Evolutionary conservation across 1,284 basidiomycete genomes (phyloP).

Genomic region (Naganishia sp.): DNA sequence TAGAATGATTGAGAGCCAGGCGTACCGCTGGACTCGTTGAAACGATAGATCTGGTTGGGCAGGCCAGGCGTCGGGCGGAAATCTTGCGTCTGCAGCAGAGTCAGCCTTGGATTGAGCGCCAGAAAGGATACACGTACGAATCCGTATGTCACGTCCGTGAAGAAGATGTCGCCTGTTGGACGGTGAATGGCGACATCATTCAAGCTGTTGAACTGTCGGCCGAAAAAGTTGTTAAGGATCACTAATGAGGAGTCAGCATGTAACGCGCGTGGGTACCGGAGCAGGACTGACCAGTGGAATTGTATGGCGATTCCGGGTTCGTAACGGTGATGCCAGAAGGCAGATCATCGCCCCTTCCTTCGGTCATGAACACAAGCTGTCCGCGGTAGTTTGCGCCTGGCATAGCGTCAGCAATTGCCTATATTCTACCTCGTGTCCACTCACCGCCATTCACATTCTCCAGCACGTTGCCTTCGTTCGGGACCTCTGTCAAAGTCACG

Average conservation of each 20-base stretch:
- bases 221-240: conserved; percentile 69
- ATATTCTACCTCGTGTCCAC: conserved; percentile 36
- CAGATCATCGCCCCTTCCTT: conserved; percentile 62
- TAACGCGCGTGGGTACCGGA: background rate
- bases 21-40: conserved; percentile 59
- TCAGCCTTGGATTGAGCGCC: background rate
- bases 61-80: conserved; percentile 67
- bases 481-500: conserved; percentile 16
- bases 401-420: background rate
- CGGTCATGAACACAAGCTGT: conserved; percentile 66
- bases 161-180: conserved; percentile 64
- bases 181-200: conserved; percentile 77
- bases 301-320: conserved; percentile 65
- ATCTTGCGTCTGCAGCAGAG: conserved; percentile 50
- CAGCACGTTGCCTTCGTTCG: conserved; percentile 9
- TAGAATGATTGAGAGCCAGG: no score
- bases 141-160: conserved; percentile 65
- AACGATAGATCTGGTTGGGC: conserved; percentile 71
- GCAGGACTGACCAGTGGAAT: conserved; percentile 56
- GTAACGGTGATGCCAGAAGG: conserved; percentile 68
- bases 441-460: conserved; percentile 53
- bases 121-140: conserved; percentile 54
- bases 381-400: conserved; percentile 59
- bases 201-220: conserved; percentile 76
- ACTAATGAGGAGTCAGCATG: conserved; percentile 43